Conservation (phyloP, 805 yeast species). For the Candida loeiensis region DNA sequence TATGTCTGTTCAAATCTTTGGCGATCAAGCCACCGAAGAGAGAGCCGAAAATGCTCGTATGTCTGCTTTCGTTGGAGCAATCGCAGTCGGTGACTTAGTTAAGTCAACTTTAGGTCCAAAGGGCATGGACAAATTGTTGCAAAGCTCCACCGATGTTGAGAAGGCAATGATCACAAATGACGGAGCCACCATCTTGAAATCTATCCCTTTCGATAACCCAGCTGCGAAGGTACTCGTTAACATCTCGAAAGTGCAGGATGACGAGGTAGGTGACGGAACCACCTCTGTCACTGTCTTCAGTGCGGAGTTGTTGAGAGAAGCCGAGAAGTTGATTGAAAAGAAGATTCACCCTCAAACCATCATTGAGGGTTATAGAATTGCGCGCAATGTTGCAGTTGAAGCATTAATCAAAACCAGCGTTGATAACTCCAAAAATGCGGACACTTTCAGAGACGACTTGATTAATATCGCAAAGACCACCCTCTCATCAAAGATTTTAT, state of each 20-base stretch:
- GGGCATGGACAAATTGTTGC: conserved; percentile 96
- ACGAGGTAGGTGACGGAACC: conserved; percentile 98
- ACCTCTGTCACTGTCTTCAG: conserved; percentile 91
- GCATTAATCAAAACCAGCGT: conserved; percentile 78
- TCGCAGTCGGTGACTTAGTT: conserved; percentile 97
- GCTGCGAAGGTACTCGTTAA: conserved; percentile 96
- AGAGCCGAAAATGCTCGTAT: conserved; percentile 97
- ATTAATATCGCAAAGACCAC: conserved; percentile 90
- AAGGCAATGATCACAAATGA: conserved; percentile 86
- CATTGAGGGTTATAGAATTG: conserved; percentile 91
- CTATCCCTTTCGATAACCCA: conserved; percentile 94
- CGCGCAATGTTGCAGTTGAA: conserved; percentile 74
- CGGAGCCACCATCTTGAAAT: conserved; percentile 94
- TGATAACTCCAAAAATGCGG: conserved; percentile 60
- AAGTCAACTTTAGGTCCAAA: conserved; percentile 95
- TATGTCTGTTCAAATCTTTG: conserved; percentile 87
- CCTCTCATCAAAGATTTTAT: conserved; percentile 83
- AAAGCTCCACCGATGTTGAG: conserved; percentile 73
- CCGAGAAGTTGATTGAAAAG: conserved; percentile 86
- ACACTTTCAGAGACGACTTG: conserved; percentile 69
- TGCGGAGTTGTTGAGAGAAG: conserved; percentile 90
- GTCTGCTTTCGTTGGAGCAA: conserved; percentile 97
- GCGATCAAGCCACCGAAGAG: conserved; percentile 96
- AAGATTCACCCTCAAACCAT: conserved; percentile 98
- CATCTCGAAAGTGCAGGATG: conserved; percentile 94